Percentiles rank a stretch among this genome's conserved stretches.
Evolutionary conservation across 1,284 basidiomycete species (phyloP).

Genomic region (Rhizoctonia solani): DNA sequence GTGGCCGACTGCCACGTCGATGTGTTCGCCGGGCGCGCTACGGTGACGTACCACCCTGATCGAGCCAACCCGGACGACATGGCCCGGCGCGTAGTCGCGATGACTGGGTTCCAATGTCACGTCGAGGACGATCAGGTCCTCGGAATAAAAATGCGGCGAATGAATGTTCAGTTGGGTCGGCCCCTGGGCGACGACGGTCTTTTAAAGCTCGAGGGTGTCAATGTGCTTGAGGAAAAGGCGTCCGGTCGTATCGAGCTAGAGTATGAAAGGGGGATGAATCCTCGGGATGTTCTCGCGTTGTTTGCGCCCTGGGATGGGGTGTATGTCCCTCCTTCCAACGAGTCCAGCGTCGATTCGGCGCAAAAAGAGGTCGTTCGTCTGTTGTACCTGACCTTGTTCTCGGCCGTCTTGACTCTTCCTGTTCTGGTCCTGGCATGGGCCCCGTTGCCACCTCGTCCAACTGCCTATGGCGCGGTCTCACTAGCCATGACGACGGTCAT

Average conservation of each 20-base stretch:
- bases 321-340: conserved; percentile 13
- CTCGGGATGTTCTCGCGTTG: conserved; percentile 29
- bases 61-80: conserved; percentile 1
- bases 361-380: conserved; percentile 42
- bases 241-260: conserved; percentile 6
- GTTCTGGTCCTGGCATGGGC: conserved; percentile 55
- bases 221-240: neutral
- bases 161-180: neutral
- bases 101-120: neutral
- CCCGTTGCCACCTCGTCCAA: conserved; percentile 45
- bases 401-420: conserved; percentile 50
- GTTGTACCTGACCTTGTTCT: conserved; percentile 45
- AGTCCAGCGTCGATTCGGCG: conserved; percentile 27
- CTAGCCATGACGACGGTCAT: conserved; percentile 51
- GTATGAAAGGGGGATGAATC: conserved; percentile 1
- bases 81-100: neutral
- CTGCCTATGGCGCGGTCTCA: conserved; percentile 48
- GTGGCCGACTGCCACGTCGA: conserved; percentile 28
- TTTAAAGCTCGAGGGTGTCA: neutral
- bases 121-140: neutral
- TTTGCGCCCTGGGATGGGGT: conserved; percentile 24
- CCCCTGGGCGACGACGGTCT: too few relatives aligned
- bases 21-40: conserved; percentile 32
- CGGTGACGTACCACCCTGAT: conserved; percentile 28
- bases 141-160: neutral